Base-by-base conservation (phyloP, 108 stramenopile species). In the Epithemia pelagica region DNA sequence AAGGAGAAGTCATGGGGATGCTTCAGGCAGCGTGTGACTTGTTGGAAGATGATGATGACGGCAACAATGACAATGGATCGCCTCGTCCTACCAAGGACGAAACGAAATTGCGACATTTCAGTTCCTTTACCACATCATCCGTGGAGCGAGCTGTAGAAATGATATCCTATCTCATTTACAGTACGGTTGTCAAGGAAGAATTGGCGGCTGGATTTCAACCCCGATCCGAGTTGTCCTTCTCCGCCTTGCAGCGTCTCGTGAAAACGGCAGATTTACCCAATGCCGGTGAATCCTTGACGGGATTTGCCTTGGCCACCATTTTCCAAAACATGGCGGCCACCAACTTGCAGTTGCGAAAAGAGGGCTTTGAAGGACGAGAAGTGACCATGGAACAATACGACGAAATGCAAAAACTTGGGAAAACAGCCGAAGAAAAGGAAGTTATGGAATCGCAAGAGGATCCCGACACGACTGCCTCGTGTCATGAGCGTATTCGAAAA, bases 301-400 rank as follows among this genome's bases (percentile, higher is more conserved):
- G 90, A 1, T 97, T 86, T 67, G 95, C 90, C 24, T 67, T 98
- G 23, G 96, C 96, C 10, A 78, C 75, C 22, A 84, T 95, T 20
- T 95, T 96, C 66, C 84, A 84, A 33, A 66, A 82, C 33, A 70
- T 98, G 25, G 78, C 91, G 51, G 96, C 91, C 2, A 90, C 94
- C 58, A 81, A 82, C 28, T 79, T 94, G 61, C 90, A 92, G 31
- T 81, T 96, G 1, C 78, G 87, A 30, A 86, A 78, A 67, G 93
- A 96, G 71, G 85, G 92, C 21, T 95, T 97, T 59, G 76, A 77
- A 27, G 95, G 91, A 3, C 96, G 95, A 66, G 96, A 98, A 72
- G 86, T 96, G 7, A 92, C 95, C 22, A 80, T 86, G 75, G 98
- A 98, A 67, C 95, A 98, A 77, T 98, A 96, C 72, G 95, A 97